These are phyloP conservation scores for Dryas drummondii DNA, from an alignment of 306 rosid genomes.

Conservation along the genomic window DNA sequence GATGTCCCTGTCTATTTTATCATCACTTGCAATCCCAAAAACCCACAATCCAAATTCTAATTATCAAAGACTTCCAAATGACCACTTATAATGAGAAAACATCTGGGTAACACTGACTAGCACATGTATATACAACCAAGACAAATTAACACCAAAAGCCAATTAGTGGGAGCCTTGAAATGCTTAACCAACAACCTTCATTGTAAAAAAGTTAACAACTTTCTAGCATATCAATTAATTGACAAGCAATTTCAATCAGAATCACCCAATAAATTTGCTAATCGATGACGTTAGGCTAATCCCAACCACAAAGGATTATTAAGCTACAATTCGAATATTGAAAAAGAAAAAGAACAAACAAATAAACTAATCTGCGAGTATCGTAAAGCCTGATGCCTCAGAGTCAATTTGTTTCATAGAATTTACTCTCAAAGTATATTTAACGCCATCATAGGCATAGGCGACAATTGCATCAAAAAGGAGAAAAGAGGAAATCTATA, in stretches of 20 bases:
- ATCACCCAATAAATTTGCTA: too few relatives aligned
- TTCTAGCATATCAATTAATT: too few relatives aligned
- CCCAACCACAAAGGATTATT: too few relatives aligned
- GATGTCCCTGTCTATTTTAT: slow-evolving; percentile 31
- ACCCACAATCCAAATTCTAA: neutral
- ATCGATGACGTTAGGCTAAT: too few relatives aligned
- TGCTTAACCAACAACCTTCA: too few relatives aligned
- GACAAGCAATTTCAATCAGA: too few relatives aligned
- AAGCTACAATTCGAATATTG: neutral
- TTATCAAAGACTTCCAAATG: neutral
- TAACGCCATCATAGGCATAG: slow-evolving; percentile 65
- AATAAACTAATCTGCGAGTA: neutral
- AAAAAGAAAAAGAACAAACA: neutral
- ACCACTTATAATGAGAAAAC: too few relatives aligned
- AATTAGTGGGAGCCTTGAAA: too few relatives aligned
- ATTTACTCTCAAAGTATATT: slow-evolving; percentile 67
- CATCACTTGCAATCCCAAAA: slow-evolving; percentile 17
- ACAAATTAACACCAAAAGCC: too few relatives aligned
- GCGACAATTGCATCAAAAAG: neutral
- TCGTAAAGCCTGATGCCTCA: slow-evolving; percentile 51
- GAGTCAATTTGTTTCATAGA: slow-evolving; percentile 48
- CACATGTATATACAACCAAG: too few relatives aligned
- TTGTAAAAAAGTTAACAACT: too few relatives aligned
- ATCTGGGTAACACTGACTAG: too few relatives aligned
- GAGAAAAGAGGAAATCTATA: neutral